Evolutionary conservation across 345 rosid species (phyloP).

Genomic region (Eucalyptus globulus): DNA sequence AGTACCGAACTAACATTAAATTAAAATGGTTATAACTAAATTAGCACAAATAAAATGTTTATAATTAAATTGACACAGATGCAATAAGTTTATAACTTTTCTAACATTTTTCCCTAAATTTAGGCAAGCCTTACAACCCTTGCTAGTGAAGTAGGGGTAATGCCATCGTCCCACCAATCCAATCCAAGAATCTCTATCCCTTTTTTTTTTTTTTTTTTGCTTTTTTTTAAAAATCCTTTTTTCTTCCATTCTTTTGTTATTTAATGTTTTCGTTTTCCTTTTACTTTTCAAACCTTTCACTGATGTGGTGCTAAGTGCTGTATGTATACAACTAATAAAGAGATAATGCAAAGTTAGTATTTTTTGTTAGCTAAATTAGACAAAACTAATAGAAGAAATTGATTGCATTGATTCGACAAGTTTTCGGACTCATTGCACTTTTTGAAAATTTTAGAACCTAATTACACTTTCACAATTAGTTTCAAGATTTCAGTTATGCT

Average conservation of each 20-base stretch:
- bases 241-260: background rate
- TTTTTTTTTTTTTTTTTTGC: background rate
- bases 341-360: background rate
- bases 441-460: background rate
- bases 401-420: rapidly evolving
- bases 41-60: too few species aligned
- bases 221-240: background rate
- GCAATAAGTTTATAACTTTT: too few species aligned
- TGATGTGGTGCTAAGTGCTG: background rate
- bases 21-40: rapidly evolving
- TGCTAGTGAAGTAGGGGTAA: background rate
- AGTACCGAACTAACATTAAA: too few species aligned
- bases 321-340: background rate
- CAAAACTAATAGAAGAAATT: background rate
- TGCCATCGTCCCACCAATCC: background rate
- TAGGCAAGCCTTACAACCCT: background rate
- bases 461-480: background rate
- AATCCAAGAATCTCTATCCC: background rate
- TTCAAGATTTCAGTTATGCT: background rate
- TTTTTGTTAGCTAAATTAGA: background rate
- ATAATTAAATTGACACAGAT: too few species aligned
- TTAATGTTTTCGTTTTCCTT: background rate
- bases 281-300: background rate
- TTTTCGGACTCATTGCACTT: rapidly evolving
- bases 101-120: background rate